Evolutionary conservation across 2,329 filamentous ascomycete species (phyloP).

Genomic region (Penicillium sp.): DNA sequence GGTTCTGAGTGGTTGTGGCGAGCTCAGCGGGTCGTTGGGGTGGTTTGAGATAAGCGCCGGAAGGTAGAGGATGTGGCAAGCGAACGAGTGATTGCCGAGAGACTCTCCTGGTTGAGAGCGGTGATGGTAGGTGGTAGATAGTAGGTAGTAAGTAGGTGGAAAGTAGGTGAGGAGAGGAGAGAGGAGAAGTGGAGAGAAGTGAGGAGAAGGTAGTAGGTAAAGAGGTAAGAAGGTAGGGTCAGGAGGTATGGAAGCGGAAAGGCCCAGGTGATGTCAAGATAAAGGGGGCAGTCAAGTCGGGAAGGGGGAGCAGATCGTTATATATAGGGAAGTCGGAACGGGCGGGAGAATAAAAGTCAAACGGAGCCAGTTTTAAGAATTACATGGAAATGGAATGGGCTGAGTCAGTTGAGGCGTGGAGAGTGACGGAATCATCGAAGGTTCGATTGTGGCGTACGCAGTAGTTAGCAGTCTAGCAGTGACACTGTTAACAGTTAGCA

Average conservation of each 20-base stretch:
- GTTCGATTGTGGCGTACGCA: constrained; percentile 14
- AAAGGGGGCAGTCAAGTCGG: too few species aligned
- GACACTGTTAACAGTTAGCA: too few species aligned
- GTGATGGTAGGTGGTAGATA: neutral
- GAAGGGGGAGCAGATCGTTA: constrained; percentile 13
- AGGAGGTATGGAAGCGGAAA: too few species aligned
- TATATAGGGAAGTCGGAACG: constrained; percentile 27
- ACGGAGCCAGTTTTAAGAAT: neutral
- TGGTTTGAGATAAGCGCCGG: constrained; percentile 28
- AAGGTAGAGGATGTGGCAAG: neutral
- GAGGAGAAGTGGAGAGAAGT: constrained; percentile 6
- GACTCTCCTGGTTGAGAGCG: neutral
- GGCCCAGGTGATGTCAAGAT: too few species aligned
- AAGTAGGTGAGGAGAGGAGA: constrained; percentile 6
- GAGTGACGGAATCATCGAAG: constrained; percentile 29
- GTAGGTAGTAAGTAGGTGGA: neutral
- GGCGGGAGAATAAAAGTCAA: constrained; percentile 24
- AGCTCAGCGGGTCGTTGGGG: constrained; percentile 7
- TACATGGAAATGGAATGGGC: constrained; percentile 11
- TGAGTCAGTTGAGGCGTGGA: constrained; percentile 28
- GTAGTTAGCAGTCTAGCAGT: too few species aligned
- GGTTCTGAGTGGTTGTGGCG: constrained; percentile 3
- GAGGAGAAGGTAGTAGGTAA: constrained; percentile 3
- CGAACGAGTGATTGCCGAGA: neutral
- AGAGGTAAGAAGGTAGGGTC: constrained; percentile 7